phyloP scores from a whole-genome alignment of 73 alveolate species.

The Tetrahymena elliotti region DNA sequence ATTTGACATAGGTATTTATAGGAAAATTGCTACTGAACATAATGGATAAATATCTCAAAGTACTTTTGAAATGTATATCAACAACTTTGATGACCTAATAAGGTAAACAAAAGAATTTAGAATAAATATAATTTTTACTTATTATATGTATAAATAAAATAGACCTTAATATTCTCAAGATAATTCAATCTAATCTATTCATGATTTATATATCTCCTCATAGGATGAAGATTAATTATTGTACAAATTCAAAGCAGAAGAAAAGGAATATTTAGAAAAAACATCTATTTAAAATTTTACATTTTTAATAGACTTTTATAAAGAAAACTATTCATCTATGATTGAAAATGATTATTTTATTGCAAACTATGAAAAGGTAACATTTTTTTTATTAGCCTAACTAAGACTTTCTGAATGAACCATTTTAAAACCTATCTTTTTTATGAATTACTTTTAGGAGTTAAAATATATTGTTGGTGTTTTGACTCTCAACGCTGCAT shows the following conservation, averaged over 20 bases:
- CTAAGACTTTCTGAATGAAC: too few relatives aligned
- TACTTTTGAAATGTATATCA: background rate
- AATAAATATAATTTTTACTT: too few relatives aligned
- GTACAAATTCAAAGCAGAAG: background rate
- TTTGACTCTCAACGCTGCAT: background rate
- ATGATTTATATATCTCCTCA: background rate
- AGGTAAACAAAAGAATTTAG: too few relatives aligned
- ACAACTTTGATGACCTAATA: background rate
- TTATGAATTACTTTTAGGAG: background rate
- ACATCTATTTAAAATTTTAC: background rate
- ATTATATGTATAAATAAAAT: background rate
- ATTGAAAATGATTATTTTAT: background rate
- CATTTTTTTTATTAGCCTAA: too few relatives aligned
- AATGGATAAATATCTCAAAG: background rate
- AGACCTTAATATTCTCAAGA: background rate
- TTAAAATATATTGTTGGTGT: background rate
- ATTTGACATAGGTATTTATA: background rate
- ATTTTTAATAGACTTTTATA: background rate
- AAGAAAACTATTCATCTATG: background rate
- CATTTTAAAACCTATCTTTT: background rate
- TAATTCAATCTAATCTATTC: background rate
- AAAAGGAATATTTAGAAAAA: background rate
- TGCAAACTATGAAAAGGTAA: background rate
- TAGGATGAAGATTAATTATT: background rate
- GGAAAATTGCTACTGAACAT: background rate